Conservation (phyloP, 495 filamentous ascomycete genomes). For the Cetradonia linearis region DNA sequence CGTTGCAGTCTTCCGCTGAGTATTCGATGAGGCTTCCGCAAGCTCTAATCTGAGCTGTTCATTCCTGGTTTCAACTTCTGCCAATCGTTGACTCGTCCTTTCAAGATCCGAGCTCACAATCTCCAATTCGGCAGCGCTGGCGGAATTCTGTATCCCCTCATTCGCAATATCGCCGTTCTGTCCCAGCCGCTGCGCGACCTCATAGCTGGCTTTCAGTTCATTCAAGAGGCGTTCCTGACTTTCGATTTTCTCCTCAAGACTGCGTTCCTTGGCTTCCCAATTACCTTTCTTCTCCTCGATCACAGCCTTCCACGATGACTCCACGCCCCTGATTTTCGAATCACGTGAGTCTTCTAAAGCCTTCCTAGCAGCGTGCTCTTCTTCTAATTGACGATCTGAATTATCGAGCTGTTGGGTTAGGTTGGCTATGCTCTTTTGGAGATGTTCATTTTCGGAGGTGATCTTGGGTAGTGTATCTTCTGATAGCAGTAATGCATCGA, state of each 20-base stretch:
- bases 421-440: conserved; percentile 65
- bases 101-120: conserved; percentile 87
- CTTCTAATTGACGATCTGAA: conserved; percentile 61
- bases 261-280: conserved; percentile 90
- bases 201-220: conserved; percentile 93
- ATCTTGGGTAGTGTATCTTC: conserved; percentile 87
- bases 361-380: conserved; percentile 61
- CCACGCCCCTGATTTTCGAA: conserved; percentile 69
- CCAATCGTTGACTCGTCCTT: conserved; percentile 73
- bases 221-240: conserved; percentile 86
- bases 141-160: conserved; percentile 42
- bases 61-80: conserved; percentile 88
- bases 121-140: conserved; percentile 83
- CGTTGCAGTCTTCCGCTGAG: conserved; percentile 45
- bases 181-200: conserved; percentile 85
- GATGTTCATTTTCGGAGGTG: conserved; percentile 71
- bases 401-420: conserved; percentile 92
- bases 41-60: conserved; percentile 86
- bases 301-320: conserved; percentile 85
- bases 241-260: conserved; percentile 83
- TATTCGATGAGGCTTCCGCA: conserved; percentile 72
- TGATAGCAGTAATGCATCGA: conserved; percentile 82
- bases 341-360: conserved; percentile 69
- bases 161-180: conserved; percentile 57
- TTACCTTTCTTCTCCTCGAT: conserved; percentile 90